A percentile compares a stretch with the other conserved stretches of the same genome.
Evolutionary conservation across 2,329 filamentous ascomycete genomes (phyloP).

Genomic region (Sarocladium strictum): DNA sequence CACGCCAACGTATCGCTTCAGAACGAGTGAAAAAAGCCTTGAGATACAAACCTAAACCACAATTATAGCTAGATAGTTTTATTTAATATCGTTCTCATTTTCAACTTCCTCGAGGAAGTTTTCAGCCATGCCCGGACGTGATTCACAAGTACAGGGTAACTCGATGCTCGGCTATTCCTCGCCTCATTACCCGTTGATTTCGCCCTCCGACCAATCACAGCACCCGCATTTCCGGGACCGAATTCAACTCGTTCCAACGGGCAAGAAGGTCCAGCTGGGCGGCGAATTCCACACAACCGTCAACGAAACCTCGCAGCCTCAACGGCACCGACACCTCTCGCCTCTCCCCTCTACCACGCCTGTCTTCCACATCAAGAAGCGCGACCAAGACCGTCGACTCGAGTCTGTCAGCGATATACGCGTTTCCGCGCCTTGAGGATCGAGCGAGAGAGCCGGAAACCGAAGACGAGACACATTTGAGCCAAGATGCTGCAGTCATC

Average conservation of each 20-base stretch:
- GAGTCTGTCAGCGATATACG: background rate
- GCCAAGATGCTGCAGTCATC: slow-evolving; percentile 40
- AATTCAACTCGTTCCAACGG: background rate
- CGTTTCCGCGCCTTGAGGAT: background rate
- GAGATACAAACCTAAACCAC: too few relatives aligned
- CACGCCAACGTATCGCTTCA: too few relatives aligned
- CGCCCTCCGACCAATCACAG: slow-evolving; percentile 22
- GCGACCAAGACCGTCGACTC: too few relatives aligned
- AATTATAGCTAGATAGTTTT: too few relatives aligned
- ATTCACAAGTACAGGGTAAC: background rate
- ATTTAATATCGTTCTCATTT: too few relatives aligned
- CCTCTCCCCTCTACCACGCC: slow-evolving; percentile 13
- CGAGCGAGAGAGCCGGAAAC: background rate
- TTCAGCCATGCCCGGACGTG: too few relatives aligned
- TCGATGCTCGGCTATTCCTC: slow-evolving; percentile 23
- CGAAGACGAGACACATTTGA: slow-evolving; percentile 9
- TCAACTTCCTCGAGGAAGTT: too few relatives aligned
- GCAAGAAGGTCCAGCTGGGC: slow-evolving; percentile 14
- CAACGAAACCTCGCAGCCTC: slow-evolving; percentile 16
- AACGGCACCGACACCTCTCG: slow-evolving; percentile 11
- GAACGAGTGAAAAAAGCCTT: too few relatives aligned
- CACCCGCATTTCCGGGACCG: slow-evolving; percentile 20
- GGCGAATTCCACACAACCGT: slow-evolving; percentile 25
- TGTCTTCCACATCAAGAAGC: too few relatives aligned
- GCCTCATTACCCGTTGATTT: slow-evolving; percentile 12